Percentiles rank a stretch among this genome's conserved stretches.
Evolutionary conservation across 2,329 filamentous ascomycete species (phyloP).

Genomic region (Fusarium virguliforme): DNA sequence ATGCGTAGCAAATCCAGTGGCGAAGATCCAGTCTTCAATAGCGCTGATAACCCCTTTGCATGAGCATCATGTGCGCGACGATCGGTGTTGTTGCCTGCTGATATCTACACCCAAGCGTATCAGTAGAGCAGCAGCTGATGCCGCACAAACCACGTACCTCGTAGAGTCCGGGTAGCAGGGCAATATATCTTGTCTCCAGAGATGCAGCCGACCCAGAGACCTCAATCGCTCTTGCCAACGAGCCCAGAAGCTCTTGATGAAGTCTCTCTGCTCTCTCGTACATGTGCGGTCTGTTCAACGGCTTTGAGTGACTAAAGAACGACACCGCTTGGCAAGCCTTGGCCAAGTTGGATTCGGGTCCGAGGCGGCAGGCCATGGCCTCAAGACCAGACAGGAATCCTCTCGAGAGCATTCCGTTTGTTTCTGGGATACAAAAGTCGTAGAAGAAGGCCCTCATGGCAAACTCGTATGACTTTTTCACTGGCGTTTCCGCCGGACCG

Average conservation of each 20-base stretch:
- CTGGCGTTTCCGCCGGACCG: background rate
- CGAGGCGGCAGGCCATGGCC: constrained; percentile 2
- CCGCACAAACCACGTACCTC: background rate
- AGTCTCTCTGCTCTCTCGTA: constrained; percentile 1
- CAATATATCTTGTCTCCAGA: background rate
- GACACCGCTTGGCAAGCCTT: constrained; percentile 11
- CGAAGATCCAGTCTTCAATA: background rate
- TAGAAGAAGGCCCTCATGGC: constrained; percentile 8
- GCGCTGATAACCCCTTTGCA: background rate
- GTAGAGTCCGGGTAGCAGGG: background rate
- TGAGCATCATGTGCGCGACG: background rate
- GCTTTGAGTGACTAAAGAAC: background rate
- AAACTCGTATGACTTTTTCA: constrained; percentile 2
- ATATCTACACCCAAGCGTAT: background rate
- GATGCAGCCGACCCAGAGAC: background rate
- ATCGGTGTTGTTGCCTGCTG: background rate
- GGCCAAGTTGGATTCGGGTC: background rate
- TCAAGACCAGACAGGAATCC: constrained; percentile 5
- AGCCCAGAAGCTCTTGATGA: constrained; percentile 3
- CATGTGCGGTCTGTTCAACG: constrained; percentile 5
- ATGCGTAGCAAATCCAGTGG: constrained; percentile 3
- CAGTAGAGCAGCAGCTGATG: background rate
- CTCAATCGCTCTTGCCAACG: background rate
- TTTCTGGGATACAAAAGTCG: constrained; percentile 1
- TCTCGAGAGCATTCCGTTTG: background rate